These are phyloP conservation scores for Aspergillus luchuensis DNA, from an alignment of 2,329 filamentous ascomycete species.

Conservation along the genomic window DNA sequence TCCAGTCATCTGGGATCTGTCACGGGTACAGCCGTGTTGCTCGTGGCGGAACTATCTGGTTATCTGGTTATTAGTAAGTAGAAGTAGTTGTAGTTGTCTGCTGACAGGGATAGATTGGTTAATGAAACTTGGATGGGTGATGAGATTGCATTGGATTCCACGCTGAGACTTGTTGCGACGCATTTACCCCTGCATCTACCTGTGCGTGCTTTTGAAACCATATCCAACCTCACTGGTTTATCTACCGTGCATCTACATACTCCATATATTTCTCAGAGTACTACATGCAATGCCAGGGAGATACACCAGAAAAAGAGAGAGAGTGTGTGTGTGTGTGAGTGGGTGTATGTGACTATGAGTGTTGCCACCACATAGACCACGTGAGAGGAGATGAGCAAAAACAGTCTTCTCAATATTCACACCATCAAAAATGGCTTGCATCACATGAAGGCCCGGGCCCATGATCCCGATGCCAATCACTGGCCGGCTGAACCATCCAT, in stretches of 20 bases:
- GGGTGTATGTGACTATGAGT: background rate
- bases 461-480: conserved; percentile 6
- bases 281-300: too few relatives aligned
- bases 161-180: too few relatives aligned
- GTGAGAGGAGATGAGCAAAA: background rate
- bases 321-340: too few relatives aligned
- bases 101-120: too few relatives aligned
- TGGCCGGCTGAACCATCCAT: background rate
- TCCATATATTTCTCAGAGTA: too few relatives aligned
- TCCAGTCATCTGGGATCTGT: background rate
- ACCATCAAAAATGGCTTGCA: conserved; percentile 1
- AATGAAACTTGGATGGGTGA: too few relatives aligned
- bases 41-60: background rate
- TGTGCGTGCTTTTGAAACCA: background rate
- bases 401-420: background rate
- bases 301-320: too few relatives aligned
- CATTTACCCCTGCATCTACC: background rate
- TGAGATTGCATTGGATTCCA: background rate
- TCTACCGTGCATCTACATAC: too few relatives aligned
- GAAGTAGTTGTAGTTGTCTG: too few relatives aligned
- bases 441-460: conserved; percentile 14
- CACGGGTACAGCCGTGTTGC: background rate
- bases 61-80: too few relatives aligned
- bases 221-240: background rate
- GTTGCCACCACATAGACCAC: background rate